Base-by-base conservation (phyloP, 192 early-diverging fungal genomes). In the Phycomyces blakesleeanus region DNA sequence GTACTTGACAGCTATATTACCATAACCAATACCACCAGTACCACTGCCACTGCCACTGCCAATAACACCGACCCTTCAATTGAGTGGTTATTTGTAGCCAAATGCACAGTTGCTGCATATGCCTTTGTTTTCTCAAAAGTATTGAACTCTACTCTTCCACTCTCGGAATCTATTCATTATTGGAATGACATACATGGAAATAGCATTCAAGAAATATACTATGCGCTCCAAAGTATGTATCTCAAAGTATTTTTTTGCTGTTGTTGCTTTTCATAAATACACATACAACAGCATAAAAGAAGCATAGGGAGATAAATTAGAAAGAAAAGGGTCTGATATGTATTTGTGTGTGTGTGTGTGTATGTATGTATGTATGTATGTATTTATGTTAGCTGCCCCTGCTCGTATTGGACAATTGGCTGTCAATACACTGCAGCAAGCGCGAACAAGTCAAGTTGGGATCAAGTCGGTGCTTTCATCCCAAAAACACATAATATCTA, bases 101-200 rank as follows among this genome's bases (percentile, higher is more conserved):
- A 82, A 55, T 71, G 75, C n/a, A 76, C 74, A 0, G 44, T 80
- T 7, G 81, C 77, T 2, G 72, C 87, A 16, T 83, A 91, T 55
- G 85, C 81, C 2, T 78, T 78, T 22, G 61, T 84, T 0, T 68
- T 88, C 12, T 74, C 77, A 27, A 76, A 74, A 11, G 76, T 91
- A 10, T 64, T 91, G 27, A 75, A 82, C 20, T 66, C 81, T 0
- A 83, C 81, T 15, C 66, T 91, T 51, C 86, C 86, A 7, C 51
- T 89, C 34, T 76, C 81, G 1, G 73, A 77, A 20, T 79, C 86
- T 41, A 83, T 89, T 41, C 67, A 83, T 44, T 91, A 88, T 63
- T 91, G 89, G 89, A 75, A 81, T 49, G 63, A 77, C 0, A 72
- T 84, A 27, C 73, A 76, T 37, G 77, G 77, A 27, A 81, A 73